Conservation (phyloP, 2,329 filamentous ascomycete species). For the Aspergillus ochraceoroseus region DNA sequence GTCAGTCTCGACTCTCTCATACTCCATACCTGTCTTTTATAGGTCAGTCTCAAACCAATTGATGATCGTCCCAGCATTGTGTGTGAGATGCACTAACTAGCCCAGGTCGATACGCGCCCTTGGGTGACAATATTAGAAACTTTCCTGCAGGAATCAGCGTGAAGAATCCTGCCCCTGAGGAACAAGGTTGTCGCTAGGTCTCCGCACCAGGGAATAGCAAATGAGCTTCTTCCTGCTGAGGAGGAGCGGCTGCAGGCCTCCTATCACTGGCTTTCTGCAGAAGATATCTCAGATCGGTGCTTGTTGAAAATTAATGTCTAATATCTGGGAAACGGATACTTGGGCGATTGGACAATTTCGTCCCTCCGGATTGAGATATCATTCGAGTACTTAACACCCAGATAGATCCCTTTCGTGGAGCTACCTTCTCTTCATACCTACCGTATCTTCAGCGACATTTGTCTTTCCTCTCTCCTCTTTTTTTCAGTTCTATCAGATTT, state of each 20-base stretch:
- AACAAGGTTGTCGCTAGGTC: neutral
- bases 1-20: too few species aligned
- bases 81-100: constrained; percentile 2
- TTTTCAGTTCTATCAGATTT: constrained; percentile 4
- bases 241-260: constrained; percentile 9
- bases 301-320: constrained; percentile 8
- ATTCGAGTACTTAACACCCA: constrained; percentile 4
- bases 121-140: constrained; percentile 11
- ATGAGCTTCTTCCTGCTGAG: neutral
- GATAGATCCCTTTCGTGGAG: neutral
- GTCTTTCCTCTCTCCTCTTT: constrained; percentile 1
- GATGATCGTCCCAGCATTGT: neutral
- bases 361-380: neutral
- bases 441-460: constrained; percentile 1
- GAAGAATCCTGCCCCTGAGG: constrained; percentile 4
- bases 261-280: constrained; percentile 11
- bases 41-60: constrained; percentile 3
- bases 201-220: neutral
- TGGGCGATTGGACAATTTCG: neutral
- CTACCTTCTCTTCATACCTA: neutral
- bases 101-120: constrained; percentile 10
- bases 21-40: too few species aligned
- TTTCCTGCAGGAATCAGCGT: constrained; percentile 4
- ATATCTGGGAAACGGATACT: constrained; percentile 7
- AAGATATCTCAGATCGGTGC: constrained; percentile 4